Evolutionary conservation across 2,329 filamentous ascomycete genomes (phyloP), one percentile per base, ranked within the genome.

Genomic region (Clarireedia monteithiana): DNA sequence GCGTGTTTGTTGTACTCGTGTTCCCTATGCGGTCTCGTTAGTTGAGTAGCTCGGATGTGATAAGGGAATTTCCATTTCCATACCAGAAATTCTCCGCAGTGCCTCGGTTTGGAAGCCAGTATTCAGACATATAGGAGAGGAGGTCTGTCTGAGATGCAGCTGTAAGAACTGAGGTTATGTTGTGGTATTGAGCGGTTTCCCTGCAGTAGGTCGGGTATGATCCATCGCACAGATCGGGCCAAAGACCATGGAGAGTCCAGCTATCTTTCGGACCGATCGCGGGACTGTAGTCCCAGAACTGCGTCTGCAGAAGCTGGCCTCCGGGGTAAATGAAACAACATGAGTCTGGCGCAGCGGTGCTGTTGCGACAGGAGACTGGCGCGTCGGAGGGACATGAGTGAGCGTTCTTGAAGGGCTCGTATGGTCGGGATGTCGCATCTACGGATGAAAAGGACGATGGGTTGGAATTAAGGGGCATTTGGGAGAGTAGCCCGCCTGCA

Each of bases 1-100:
- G 87, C 88, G 67, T 91, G 87, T 69, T 89, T 91, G 63, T 77
- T 75, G 82, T 83, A 90, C 69, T 90, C 86, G 67, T 89, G 85
- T 67, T 85, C 74, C 53, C 52, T 49, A n/a, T 48, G 38, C 10
- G 24, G 38, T 20, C 26, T 53, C 20, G 14, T 42, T 42, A 42
- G 39, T 42, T 17, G 4, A 4, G 3, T 12, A 20, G 39, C 2
- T 17, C 39, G n/a, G 15, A n/a, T 42, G 17, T 42, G n/a, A n/a
- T 10, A 7, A 42, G 17, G 9, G 39, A 15, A 2, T 2, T 42
- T 42, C 4, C 15, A 10, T 42, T 20, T 20, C 15, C 39, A n/a
- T 42, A 42, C 86, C 86, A 90, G 64, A 90, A 82, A 10, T 72
- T 71, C 61, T 85, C 79, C 61, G 86, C 80, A 44, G 83, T 71